These are phyloP conservation scores for Pseudoneurospora amorphoporcata DNA, from an alignment of 495 filamentous ascomycete genomes.

Conservation along the genomic window DNA sequence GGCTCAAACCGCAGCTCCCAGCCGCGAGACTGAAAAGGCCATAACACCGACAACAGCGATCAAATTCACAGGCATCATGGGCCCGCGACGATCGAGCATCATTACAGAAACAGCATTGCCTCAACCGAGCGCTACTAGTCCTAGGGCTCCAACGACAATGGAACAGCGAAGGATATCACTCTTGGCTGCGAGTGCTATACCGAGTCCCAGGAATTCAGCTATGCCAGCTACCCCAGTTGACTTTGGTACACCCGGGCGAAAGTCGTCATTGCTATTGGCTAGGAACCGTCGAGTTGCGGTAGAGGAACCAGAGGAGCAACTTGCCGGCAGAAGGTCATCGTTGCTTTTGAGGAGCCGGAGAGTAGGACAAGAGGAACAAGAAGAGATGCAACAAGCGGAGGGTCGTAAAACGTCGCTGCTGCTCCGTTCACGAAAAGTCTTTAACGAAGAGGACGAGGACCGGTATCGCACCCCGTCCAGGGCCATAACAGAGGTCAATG, in stretches of 20 bases:
- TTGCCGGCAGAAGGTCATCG: constrained; percentile 33
- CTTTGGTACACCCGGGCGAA: constrained; percentile 25
- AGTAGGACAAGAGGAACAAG: constrained; percentile 33
- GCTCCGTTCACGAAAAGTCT: constrained; percentile 26
- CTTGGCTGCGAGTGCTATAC: constrained; percentile 35
- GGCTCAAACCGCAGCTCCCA: constrained; percentile 20
- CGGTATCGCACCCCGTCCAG: constrained; percentile 45
- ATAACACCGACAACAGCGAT: constrained; percentile 25
- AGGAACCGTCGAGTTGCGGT: constrained; percentile 33
- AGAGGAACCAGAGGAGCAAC: constrained; percentile 34
- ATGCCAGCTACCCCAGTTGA: constrained; percentile 22
- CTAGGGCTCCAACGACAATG: constrained; percentile 55
- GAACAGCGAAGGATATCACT: constrained; percentile 63
- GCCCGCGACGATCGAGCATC: constrained; percentile 25
- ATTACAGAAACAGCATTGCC: constrained; percentile 20
- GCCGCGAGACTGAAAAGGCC: constrained; percentile 17
- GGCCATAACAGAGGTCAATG: constrained; percentile 47
- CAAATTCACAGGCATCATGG: constrained; percentile 22
- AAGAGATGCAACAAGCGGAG: constrained; percentile 36
- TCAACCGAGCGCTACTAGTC: constrained; percentile 32
- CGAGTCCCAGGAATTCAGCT: constrained; percentile 27
- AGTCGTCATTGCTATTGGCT: constrained; percentile 35
- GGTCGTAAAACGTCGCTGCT: constrained; percentile 33
- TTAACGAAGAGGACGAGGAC: constrained; percentile 36
- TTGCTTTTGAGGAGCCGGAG: constrained; percentile 33